Base-by-base conservation (phyloP, 495 filamentous ascomycete genomes). In the Hyaloscypha variabilis region DNA sequence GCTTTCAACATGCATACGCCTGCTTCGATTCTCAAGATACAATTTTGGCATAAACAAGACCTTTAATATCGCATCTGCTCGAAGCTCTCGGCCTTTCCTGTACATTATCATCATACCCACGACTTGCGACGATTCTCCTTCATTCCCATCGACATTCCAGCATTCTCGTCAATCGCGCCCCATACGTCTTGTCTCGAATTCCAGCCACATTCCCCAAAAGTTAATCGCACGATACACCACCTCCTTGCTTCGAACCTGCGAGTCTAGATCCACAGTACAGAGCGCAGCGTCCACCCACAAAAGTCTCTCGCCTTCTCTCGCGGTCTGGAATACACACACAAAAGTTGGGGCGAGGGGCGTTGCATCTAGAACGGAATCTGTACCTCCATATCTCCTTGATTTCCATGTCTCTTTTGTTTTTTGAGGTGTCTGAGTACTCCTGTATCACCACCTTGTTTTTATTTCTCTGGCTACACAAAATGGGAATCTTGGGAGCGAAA, bases 51-150 rank as follows among this genome's bases (percentile, higher is more conserved):
- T 17, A 21, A 61, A 58, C 31, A 60, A 26, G 19, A 46, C 58
- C 57, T 67, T 50, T 66, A 66, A 66, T 68, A 63, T 53, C 31
- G 30, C 46, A 49, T 39, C 56, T 6, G 17, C 6, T 17, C 34
- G 42, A n/a, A 59, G 19, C 6, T 39, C 21, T 46, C 55, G 49
- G 60, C 8, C 14, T 23, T 66, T 58, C 46, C 63, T 69, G 64
- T 69, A 69, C 36, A 69, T 52, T 67, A 66, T 31, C 60, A 60
- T 26, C 51, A 60, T 59, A 61, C 46, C 66, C 25, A 71, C 61
- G 69, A 71, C 61, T 56, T 62, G 64, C 65, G 51, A 71, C 69
- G 69, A 71, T 71, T 71, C 61, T 69, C 64, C 34, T 71, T 62
- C 58, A 60, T 60, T 58, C 58, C 39, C 13, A 60, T 60, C 66